These are phyloP conservation scores for Aspergillus ochraceus DNA, from an alignment of 2,329 filamentous ascomycete genomes.

Conservation along the genomic window DNA sequence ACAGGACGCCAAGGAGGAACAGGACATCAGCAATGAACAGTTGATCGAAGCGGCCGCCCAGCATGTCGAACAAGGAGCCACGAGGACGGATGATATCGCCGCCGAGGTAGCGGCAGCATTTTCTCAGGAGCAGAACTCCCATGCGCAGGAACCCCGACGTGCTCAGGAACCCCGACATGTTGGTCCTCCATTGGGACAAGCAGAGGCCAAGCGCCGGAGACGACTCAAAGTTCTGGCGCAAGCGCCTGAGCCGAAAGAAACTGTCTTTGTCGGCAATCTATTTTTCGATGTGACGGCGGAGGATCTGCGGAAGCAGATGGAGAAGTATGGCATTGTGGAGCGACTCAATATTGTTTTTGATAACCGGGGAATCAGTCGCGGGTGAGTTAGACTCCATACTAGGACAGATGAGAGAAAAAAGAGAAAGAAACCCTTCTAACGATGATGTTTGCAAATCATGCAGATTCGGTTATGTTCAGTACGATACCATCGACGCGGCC, in stretches of 20 bases:
- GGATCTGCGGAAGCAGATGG: slow-evolving; percentile 61
- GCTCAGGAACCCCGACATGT: too few species aligned
- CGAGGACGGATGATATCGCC: not conserved
- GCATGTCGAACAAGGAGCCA: not conserved
- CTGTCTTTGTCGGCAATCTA: slow-evolving; percentile 68
- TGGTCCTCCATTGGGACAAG: too few species aligned
- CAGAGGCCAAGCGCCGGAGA: not conserved
- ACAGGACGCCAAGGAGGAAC: not conserved
- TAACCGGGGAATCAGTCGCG: slow-evolving; percentile 65
- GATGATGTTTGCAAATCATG: slow-evolving; percentile 8
- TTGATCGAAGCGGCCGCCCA: slow-evolving; percentile 4
- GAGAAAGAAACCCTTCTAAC: not conserved
- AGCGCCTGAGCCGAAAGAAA: slow-evolving; percentile 38
- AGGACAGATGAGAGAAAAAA: too few species aligned
- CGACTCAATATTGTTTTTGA: slow-evolving; percentile 60
- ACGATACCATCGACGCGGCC: slow-evolving; percentile 55
- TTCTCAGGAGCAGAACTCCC: not conserved
- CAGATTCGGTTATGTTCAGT: slow-evolving; percentile 69
- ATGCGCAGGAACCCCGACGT: too few species aligned
- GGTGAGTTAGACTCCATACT: slow-evolving; percentile 47
- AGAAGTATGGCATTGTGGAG: slow-evolving; percentile 57
- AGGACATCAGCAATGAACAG: slow-evolving; percentile 2
- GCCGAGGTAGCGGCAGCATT: not conserved
- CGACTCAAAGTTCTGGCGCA: not conserved
- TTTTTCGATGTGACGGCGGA: slow-evolving; percentile 66